These are phyloP conservation scores for Rossbeevera mucosa DNA, from an alignment of 768 basidiomycete species.

Conservation along the genomic window DNA sequence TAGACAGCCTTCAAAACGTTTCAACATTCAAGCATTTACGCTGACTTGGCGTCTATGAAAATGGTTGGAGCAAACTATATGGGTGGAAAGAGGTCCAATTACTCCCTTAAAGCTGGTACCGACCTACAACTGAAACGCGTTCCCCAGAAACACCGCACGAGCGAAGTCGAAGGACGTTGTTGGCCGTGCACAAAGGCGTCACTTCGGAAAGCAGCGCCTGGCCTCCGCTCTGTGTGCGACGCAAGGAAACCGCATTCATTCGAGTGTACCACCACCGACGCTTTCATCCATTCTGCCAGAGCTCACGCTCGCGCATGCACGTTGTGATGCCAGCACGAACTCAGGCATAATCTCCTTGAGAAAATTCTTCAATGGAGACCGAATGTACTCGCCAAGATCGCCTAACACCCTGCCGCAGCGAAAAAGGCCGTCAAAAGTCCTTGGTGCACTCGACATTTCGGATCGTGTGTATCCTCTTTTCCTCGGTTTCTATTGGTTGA, in stretches of 20 bases:
- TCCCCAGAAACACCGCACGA: constrained; percentile 51
- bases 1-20: not conserved
- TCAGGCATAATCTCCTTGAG: not conserved
- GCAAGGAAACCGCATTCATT: constrained; percentile 7
- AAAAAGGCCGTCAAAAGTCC: constrained; percentile 21
- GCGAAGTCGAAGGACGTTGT: constrained; percentile 53
- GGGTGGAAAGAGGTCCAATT: constrained; percentile 61
- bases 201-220: constrained; percentile 59
- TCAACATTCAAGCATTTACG: no score
- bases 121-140: not conserved
- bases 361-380: constrained; percentile 2
- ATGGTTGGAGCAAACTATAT: constrained; percentile 75
- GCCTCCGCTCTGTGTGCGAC: constrained; percentile 37
- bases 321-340: not conserved
- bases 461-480: constrained; percentile 23
- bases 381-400: not conserved
- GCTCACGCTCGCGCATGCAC: constrained; percentile 28
- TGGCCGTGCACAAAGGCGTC: constrained; percentile 51
- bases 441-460: constrained; percentile 22
- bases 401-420: constrained; percentile 4
- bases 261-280: not conserved
- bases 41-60: not conserved
- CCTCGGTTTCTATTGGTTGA: constrained; percentile 3
- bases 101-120: not conserved
- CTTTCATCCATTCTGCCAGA: constrained; percentile 16